phyloP scores from a whole-genome alignment of 2,329 filamentous ascomycete species.

The Arthrobotrys sinensis region DNA sequence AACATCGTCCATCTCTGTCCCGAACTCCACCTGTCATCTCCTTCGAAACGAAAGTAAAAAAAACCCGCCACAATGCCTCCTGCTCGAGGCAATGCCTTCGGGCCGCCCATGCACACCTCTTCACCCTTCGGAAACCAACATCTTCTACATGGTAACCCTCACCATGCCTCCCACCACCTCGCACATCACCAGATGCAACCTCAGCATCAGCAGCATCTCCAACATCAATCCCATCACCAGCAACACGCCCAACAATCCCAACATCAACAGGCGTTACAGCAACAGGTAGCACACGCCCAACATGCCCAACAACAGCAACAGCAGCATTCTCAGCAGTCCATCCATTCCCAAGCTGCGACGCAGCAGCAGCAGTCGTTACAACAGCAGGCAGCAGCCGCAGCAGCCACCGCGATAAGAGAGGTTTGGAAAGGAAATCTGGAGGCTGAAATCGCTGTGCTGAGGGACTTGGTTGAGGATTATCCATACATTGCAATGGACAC shows the following conservation, averaged over 20 bases:
- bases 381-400: slow-evolving; percentile 71
- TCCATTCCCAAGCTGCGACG: slow-evolving; percentile 47
- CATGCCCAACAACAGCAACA: slow-evolving; percentile 64
- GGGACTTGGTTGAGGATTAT: slow-evolving; percentile 88
- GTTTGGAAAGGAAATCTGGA: slow-evolving; percentile 95
- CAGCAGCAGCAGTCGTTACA: slow-evolving; percentile 67
- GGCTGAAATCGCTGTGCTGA: slow-evolving; percentile 88
- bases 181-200: slow-evolving; percentile 59
- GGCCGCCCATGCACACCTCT: slow-evolving; percentile 63
- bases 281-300: slow-evolving; percentile 61
- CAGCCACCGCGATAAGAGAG: slow-evolving; percentile 78
- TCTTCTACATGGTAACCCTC: slow-evolving; percentile 53
- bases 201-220: slow-evolving; percentile 71
- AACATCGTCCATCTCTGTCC: slow-evolving; percentile 10
- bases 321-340: slow-evolving; percentile 68
- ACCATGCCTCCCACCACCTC: slow-evolving; percentile 58
- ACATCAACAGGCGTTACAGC: slow-evolving; percentile 70
- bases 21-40: not conserved
- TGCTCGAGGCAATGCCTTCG: slow-evolving; percentile 63
- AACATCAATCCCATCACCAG: slow-evolving; percentile 67
- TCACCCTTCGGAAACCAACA: slow-evolving; percentile 63
- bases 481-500: slow-evolving; percentile 99
- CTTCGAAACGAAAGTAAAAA: not conserved
- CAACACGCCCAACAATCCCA: slow-evolving; percentile 73
- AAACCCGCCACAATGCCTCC: slow-evolving; percentile 61